These are phyloP conservation scores for Mortierella sp. DNA, from an alignment of 371 early-diverging fungal genomes.

Conservation along the genomic window DNA sequence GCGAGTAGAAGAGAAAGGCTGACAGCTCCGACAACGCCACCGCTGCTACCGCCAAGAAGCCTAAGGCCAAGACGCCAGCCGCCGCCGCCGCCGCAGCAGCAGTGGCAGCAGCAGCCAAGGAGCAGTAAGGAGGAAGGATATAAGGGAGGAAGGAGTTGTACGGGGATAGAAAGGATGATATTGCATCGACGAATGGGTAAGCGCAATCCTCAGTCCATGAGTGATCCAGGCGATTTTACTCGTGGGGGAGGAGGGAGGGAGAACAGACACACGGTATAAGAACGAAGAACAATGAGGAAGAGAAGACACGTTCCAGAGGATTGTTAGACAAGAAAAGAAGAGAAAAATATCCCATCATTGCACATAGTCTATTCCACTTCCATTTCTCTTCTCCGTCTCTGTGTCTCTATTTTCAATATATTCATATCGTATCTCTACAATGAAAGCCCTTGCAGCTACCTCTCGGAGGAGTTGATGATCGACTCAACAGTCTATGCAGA, in stretches of 20 bases:
- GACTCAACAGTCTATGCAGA: slow-evolving; percentile 23
- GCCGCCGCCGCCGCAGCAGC: slow-evolving; percentile 18
- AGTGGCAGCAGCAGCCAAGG: slow-evolving; percentile 17
- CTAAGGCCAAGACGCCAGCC: slow-evolving; percentile 43
- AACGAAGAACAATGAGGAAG: background rate
- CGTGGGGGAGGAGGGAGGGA: no score
- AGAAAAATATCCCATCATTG: slow-evolving; percentile 5
- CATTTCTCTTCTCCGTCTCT: slow-evolving; percentile 2
- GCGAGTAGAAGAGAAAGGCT: slow-evolving; percentile 45
- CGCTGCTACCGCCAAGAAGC: slow-evolving; percentile 37
- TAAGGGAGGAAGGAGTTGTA: background rate
- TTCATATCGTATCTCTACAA: no score
- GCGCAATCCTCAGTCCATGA: no score
- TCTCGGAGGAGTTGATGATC: slow-evolving; percentile 30
- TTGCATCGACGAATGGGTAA: no score
- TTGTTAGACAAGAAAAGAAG: background rate
- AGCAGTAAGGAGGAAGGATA: slow-evolving; percentile 18
- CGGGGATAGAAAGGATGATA: background rate
- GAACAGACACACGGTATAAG: no score
- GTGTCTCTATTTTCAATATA: background rate
- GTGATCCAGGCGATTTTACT: no score
- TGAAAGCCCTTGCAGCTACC: slow-evolving; percentile 13
- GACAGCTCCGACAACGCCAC: slow-evolving; percentile 30
- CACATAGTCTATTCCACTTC: slow-evolving; percentile 17
- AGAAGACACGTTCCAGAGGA: background rate